A percentile compares a stretch with the other conserved stretches of the same genome.
Conservation (phyloP, 768 basidiomycete species). For the Chalciporus pseudorubinellus region DNA sequence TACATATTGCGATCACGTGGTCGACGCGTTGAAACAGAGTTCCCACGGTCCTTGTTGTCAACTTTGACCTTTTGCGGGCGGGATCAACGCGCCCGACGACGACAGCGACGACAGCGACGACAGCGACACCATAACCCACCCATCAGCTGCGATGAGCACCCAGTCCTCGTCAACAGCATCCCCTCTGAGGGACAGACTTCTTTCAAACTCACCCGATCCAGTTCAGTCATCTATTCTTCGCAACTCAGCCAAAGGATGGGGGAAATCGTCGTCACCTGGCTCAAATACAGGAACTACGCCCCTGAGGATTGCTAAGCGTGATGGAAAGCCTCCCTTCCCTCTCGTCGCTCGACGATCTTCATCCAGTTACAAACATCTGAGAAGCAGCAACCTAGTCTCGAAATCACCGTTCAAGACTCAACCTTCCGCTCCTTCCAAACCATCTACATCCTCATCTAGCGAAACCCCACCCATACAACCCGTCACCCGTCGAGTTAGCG, state of each 20-base stretch:
- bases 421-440: slow-evolving; percentile 46
- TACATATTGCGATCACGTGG: slow-evolving; percentile 34
- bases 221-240: slow-evolving; percentile 62
- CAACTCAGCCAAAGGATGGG: slow-evolving; percentile 66
- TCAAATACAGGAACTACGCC: slow-evolving; percentile 49
- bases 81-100: slow-evolving; percentile 11
- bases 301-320: slow-evolving; percentile 73
- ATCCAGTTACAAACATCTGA: slow-evolving; percentile 76
- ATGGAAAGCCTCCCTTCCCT: slow-evolving; percentile 43
- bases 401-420: slow-evolving; percentile 84
- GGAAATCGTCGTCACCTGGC: slow-evolving; percentile 38
- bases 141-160: slow-evolving; percentile 27
- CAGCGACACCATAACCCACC: slow-evolving; percentile 8
- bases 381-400: slow-evolving; percentile 74
- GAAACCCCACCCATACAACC: slow-evolving; percentile 11
- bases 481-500: slow-evolving; percentile 55
- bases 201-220: slow-evolving; percentile 61
- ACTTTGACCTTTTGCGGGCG: slow-evolving; percentile 1
- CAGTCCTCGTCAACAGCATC: slow-evolving; percentile 35
- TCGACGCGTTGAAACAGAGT: slow-evolving; percentile 21
- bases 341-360: slow-evolving; percentile 69
- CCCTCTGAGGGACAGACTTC: slow-evolving; percentile 56
- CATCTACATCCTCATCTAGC: slow-evolving; percentile 14
- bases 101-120: slow-evolving; percentile 17
- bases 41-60: slow-evolving; percentile 29